Base-by-base conservation (phyloP, 2,329 filamentous ascomycete genomes). In the Alternaria panax region DNA sequence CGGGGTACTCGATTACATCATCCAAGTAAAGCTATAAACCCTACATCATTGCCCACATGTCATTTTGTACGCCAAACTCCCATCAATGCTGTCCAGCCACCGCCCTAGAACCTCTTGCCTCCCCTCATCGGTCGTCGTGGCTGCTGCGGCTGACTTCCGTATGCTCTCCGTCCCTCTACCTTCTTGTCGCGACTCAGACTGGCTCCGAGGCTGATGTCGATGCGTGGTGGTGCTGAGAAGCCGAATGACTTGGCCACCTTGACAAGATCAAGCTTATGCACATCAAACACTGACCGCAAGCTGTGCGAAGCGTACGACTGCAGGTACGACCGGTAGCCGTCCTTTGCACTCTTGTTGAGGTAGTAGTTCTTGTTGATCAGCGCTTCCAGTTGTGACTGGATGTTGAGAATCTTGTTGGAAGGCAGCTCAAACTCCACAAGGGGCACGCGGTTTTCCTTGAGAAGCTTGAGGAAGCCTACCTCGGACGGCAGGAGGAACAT, bases 401-500 rank as follows among this genome's bases (percentile, higher is more conserved):
- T 63, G 65, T 68, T 76, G 72, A 94, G 84, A 66, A 99, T 92
- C 85, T 96, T 97, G 82, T 92, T 93, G 57, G 88, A 84, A 2
- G 94, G 94, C 75, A 99, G 95, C 74, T 98, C 94, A 73, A 97
- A 98, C 80, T 99, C 95, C 27, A 96, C 92, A 7, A 99, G 89
- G 2, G 95, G 95, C 2, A 99, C 93, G 62, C 92, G 88, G 14
- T 93, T 93, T 53, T 93, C 91, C 80, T 96, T 96, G 63, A 99
- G 86, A 74, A 97, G 92, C 57, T 90, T 90, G 51, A 99, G 82
- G 84, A 99, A 98, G 25, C 93, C 94, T 18, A 97, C 88, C 80
- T 99, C 95, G 60, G 86, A 90, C 1, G 95, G 95, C 78, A 97
- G 91, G 63, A 99, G 83, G 83, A 99, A 97, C 83, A 99, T 90